Base-by-base conservation (phyloP, 768 basidiomycete species). In the Trametes meyenii region DNA sequence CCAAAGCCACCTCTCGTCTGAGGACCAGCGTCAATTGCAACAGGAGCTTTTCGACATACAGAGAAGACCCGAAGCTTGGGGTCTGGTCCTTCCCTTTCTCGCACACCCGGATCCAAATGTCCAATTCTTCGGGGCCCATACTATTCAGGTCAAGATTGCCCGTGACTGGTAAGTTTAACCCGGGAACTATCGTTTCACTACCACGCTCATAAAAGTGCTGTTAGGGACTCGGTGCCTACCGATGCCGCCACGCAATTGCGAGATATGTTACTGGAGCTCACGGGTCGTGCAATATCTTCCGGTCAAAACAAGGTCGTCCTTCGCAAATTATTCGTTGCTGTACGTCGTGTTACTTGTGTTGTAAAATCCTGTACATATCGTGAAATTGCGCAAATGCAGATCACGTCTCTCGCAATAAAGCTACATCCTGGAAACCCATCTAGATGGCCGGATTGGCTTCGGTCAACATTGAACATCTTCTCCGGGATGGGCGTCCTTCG, bases 41-140 rank as follows among this genome's bases (percentile, higher is more conserved):
- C 84, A 84, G 55, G 87, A 90, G 61, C 81, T 91, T 5, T 89
- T 88, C 63, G 87, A 90, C 62, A 82, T 91, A 12, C 90, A 92
- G 73, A 89, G 87, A 67, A 77, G 80, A 53, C 85, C 83, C 16
- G 90, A 90, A 67, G 90, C 90, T 3, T 95, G 92, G 93, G 92
- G 90, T 10, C 76, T 95, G 49, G 85, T 94, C 19, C 80, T 90
- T 38, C 92, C 92, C 0, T 81, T 95, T 64, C 75, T 94, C 24
- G 80, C 86, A 14, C 79, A 89, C 68, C 75, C 79, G 29, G 89
- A 96, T 73, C 81, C 81, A 54, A 93, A 93, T 69, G 92, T 96
- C 11, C 90, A 95, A 72, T 98, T 96, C 81, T 96, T 94, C 69
- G 94, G 94, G 2, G 94, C 95, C 5, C 95, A 97, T 68, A 97